These are phyloP conservation scores for Candida rishiriensis DNA, from an alignment of 805 yeast species.

Conservation along the genomic window DNA sequence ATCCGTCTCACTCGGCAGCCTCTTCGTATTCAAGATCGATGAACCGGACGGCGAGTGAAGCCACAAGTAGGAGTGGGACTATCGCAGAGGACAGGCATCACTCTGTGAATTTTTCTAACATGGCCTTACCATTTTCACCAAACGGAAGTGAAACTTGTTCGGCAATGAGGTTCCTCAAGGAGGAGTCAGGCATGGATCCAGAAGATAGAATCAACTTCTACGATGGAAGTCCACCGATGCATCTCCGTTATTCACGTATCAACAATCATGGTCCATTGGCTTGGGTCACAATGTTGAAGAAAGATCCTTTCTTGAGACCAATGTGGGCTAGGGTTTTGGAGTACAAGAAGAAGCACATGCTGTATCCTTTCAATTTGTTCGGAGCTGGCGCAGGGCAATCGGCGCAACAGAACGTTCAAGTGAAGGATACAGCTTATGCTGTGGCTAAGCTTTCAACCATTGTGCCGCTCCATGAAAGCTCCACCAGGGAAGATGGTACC, in stretches of 20 bases:
- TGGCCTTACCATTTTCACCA: no score
- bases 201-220: slow-evolving; percentile 39
- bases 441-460: no score
- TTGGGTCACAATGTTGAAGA: slow-evolving; percentile 43
- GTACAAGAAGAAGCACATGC: slow-evolving; percentile 17
- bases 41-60: no score
- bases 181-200: slow-evolving; percentile 17
- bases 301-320: slow-evolving; percentile 37
- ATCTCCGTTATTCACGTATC: slow-evolving; percentile 35
- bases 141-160: no score
- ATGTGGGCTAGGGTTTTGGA: slow-evolving; percentile 30
- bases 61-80: no score
- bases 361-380: background rate
- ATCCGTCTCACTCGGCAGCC: background rate
- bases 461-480: no score
- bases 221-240: slow-evolving; percentile 39
- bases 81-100: no score
- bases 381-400: background rate
- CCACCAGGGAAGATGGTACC: no score
- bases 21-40: no score
- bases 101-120: background rate
- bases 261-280: slow-evolving; percentile 51
- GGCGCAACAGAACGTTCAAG: background rate
- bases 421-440: no score
- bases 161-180: background rate